Percentiles rank a stretch among this genome's conserved stretches.
These are phyloP conservation scores for Spirogloea muscicola DNA, from an alignment of 139 green algal genomes.

Conservation along the genomic window DNA sequence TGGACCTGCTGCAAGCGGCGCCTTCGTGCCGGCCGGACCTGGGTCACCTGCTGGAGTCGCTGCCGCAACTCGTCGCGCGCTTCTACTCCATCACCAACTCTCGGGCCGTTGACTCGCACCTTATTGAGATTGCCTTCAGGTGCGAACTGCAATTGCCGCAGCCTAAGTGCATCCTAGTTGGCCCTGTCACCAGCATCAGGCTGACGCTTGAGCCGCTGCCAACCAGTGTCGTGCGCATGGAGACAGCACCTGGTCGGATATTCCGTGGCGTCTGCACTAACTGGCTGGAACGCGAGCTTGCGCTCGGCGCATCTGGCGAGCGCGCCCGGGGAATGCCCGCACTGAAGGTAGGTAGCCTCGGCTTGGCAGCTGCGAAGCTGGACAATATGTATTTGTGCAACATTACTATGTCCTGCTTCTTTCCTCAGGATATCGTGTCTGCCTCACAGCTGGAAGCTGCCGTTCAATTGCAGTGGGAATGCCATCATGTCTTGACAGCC, in stretches of 20 bases:
- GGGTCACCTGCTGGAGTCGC: slow-evolving; percentile 44
- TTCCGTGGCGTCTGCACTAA: slow-evolving; percentile 40
- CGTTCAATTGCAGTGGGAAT: too few relatives aligned
- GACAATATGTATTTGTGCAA: too few relatives aligned
- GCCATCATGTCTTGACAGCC: too few relatives aligned
- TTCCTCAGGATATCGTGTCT: too few relatives aligned
- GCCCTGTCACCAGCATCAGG: neutral
- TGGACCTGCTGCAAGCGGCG: slow-evolving; percentile 74
- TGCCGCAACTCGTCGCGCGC: slow-evolving; percentile 21
- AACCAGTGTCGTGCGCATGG: too few relatives aligned
- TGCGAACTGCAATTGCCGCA: slow-evolving; percentile 32
- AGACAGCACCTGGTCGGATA: neutral
- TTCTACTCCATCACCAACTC: slow-evolving; percentile 83
- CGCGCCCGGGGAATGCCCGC: too few relatives aligned
- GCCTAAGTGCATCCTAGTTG: neutral
- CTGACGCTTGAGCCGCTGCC: neutral
- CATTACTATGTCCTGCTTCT: too few relatives aligned
- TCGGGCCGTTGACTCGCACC: slow-evolving; percentile 7
- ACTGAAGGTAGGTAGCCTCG: too few relatives aligned
- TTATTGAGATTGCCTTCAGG: slow-evolving; percentile 67
- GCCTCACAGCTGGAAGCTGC: too few relatives aligned
- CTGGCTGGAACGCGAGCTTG: slow-evolving; percentile 28
- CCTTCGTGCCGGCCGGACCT: slow-evolving; percentile 71
- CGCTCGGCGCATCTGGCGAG: neutral
- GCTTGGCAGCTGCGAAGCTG: too few relatives aligned